These are phyloP conservation scores for Alternaria sp. DNA, from an alignment of 2,329 filamentous ascomycete genomes.

Conservation along the genomic window DNA sequence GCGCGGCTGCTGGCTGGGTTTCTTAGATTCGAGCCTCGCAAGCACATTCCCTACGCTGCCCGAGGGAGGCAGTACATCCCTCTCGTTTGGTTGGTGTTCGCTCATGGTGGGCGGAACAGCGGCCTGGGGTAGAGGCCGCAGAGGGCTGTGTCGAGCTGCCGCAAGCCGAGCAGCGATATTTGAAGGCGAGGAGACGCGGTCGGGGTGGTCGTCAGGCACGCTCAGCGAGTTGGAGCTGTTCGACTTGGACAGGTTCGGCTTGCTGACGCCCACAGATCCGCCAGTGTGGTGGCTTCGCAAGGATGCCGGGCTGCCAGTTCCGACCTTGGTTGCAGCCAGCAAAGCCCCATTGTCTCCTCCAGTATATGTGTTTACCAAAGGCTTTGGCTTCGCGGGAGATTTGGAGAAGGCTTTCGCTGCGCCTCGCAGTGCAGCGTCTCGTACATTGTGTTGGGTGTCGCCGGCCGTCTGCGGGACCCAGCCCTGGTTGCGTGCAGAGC, in stretches of 20 bases:
- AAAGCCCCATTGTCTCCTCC: slow-evolving; percentile 55
- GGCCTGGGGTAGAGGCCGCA: slow-evolving; percentile 33
- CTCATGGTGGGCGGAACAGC: slow-evolving; percentile 23
- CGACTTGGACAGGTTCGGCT: slow-evolving; percentile 38
- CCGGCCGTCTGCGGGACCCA: slow-evolving; percentile 41
- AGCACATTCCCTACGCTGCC: slow-evolving; percentile 48
- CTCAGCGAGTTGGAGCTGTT: slow-evolving; percentile 43
- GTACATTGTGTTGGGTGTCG: slow-evolving; percentile 50
- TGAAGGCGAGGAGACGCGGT: slow-evolving; percentile 63
- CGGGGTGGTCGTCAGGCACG: slow-evolving; percentile 38
- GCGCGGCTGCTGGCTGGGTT: slow-evolving; percentile 22
- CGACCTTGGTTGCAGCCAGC: slow-evolving; percentile 56
- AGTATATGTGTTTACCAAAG: slow-evolving; percentile 51
- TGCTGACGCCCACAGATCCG: slow-evolving; percentile 37
- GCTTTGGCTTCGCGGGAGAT: slow-evolving; percentile 53
- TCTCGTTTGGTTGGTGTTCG: slow-evolving; percentile 36
- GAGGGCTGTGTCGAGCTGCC: slow-evolving; percentile 67
- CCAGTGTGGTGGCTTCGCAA: slow-evolving; percentile 45
- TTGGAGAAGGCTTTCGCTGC: slow-evolving; percentile 60
- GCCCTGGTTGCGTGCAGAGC: slow-evolving; percentile 43
- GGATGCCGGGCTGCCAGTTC: slow-evolving; percentile 38
- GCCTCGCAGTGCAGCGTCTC: slow-evolving; percentile 59
- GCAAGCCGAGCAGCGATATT: slow-evolving; percentile 70
- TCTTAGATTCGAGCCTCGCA: slow-evolving; percentile 40
- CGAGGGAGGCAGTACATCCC: slow-evolving; percentile 42